Base-by-base conservation (phyloP, 176 grass and related monocot species). In the Lolium perenne region DNA sequence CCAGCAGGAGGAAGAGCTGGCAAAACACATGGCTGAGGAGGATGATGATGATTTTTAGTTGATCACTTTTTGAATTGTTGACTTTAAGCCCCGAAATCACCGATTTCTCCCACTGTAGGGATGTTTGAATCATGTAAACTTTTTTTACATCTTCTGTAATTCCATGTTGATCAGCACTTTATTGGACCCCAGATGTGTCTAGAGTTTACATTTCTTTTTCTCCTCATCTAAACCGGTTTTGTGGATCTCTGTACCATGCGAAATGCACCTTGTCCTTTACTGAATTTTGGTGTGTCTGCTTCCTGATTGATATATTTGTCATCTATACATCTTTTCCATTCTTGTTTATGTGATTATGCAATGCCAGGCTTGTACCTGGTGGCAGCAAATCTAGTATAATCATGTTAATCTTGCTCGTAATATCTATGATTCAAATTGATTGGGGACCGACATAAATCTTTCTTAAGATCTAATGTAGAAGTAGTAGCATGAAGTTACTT, bases 1-100 rank as follows among this genome's bases (percentile, higher is more conserved):
- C 69, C 92, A 98, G 59, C 90, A 93, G 71, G 93, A 98, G 88
- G 93, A 98, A 89, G 93, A 98, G 82, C 84, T 94, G 16, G 96
- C 96, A 23, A 95, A 92, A 46, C 93, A 95, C 69, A 94, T 95
- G 82, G 93, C 90, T 2, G 91, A 95, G 88, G 96, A 98, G 38
- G 96, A 95, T 4, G 96, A 98, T 4, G 90, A 98, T 10, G 96
- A 95, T 47, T 94, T 98, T 68, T 94, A 91, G 83, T 38, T 50
- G 13, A 6, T 58, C 38, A 1, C 38, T 48, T 86, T 83, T 56
- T 75, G 56, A 57, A 67, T 49, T 49, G 60, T 78, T 67, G 5
- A 54, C 72, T 69, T 70, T n/a, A 75, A 55, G 20, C 7, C 15
- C n/a, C 21, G 41, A 68, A 38, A 69, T 70, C 61, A 69, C 65